Base-by-base conservation (phyloP, 805 yeast genomes). In the Myxozyma sirexii region DNA sequence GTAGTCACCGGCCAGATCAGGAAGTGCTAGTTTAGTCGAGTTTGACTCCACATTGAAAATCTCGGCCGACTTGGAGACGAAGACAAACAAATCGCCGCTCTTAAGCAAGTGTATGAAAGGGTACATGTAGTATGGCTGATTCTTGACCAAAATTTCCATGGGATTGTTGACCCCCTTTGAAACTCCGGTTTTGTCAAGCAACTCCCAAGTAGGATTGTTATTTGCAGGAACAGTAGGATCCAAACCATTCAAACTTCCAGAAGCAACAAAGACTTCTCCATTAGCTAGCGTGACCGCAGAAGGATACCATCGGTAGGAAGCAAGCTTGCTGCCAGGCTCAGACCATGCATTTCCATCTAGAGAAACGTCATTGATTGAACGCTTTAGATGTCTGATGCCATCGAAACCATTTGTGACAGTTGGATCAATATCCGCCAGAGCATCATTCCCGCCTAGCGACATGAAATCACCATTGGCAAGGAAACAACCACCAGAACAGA, bases 121-220 rank as follows among this genome's bases (percentile, higher is more conserved):
- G 39, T 61, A 61, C 65, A 61, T 61, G 43, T 61, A 61, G 35
- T 61, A 61, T 6, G 65, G 65, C 60, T 61, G 65, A 17, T 54
- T 50, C 15, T 49, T 45, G 4, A 21, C 44, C 13, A 61, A 29
- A 21, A 61, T 37, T n/a, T 58, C 63, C 65, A 61, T 61, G 10
- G 65, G 57, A 33, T 59, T 49, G 21, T 53, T 51, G 15, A 44
- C 65, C 2, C 54, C 41, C 12, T 54, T 50, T 3, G 63, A 37
- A 8, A n/a, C 26, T 13, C 65, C 65, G n/a, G 62, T 48, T 39
- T 57, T 58, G 37, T 54, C 59, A 13, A 61, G 57, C 4, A 61
- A 10, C 44, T 61, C 65, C 44, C 49, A 61, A 8, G 65, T 58
- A 10, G 65, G 65, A 39, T 61, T 61, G 24, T 61, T 61, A 31